A percentile compares a stretch with the other conserved stretches of the same genome.
phyloP scores from a whole-genome alignment of 148 eudicot genomes.

The Amaranthus cruentus region DNA sequence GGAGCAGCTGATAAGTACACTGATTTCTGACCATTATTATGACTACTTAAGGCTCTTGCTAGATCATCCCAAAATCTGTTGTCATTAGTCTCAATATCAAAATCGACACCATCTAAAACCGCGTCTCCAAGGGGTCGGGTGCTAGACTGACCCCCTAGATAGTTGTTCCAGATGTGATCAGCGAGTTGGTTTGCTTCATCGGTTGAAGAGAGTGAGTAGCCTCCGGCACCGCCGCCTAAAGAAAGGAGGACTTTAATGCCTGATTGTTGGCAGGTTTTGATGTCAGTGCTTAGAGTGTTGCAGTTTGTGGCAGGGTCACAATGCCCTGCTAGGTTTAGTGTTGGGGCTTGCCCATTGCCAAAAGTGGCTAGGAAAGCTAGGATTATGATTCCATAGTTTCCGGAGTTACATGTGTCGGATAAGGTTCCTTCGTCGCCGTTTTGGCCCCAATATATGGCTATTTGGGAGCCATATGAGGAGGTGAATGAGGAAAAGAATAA shows the following conservation, averaged over 20 bases:
- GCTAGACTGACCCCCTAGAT: slow-evolving; percentile 23
- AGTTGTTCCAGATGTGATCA: slow-evolving; percentile 32
- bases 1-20: slow-evolving; percentile 38
- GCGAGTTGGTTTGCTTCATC: slow-evolving; percentile 24
- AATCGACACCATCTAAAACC: slow-evolving; percentile 36
- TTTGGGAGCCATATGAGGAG: slow-evolving; percentile 6
- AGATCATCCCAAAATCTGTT: slow-evolving; percentile 28
- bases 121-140: slow-evolving; percentile 34
- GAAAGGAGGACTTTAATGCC: slow-evolving; percentile 30
- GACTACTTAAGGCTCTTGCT: slow-evolving; percentile 21
- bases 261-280: slow-evolving; percentile 17
- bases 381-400: slow-evolving; percentile 22
- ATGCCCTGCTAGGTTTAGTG: slow-evolving; percentile 30
- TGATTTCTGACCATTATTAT: slow-evolving; percentile 15
- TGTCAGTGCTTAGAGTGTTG: slow-evolving; percentile 16
- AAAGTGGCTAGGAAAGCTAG: slow-evolving; percentile 20
- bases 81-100: slow-evolving; percentile 27
- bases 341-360: slow-evolving; percentile 14
- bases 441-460: slow-evolving; percentile 28
- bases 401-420: slow-evolving; percentile 15
- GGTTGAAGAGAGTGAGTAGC: slow-evolving; percentile 27
- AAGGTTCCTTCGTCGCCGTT: slow-evolving; percentile 23
- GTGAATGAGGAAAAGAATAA: slow-evolving; percentile 1
- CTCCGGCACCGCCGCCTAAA: slow-evolving; percentile 23
- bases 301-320: slow-evolving; percentile 26